Conservation (phyloP, 2,329 filamentous ascomycete species). For the Elsinoe australis region DNA sequence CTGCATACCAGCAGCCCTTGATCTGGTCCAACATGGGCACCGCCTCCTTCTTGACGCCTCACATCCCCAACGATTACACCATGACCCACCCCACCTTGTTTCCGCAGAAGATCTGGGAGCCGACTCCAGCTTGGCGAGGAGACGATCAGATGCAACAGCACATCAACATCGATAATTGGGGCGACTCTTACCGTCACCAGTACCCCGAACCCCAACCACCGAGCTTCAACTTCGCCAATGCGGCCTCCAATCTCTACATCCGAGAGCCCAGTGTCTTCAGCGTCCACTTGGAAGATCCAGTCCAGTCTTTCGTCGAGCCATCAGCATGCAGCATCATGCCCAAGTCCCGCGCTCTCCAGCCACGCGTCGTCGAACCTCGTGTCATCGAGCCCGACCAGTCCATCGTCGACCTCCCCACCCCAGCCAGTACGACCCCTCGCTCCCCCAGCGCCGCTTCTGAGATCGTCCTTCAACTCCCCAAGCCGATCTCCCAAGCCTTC, state of each 20-base stretch:
- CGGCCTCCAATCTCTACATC: neutral
- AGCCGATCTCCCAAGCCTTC: neutral
- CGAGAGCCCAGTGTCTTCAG: neutral
- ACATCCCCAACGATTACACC: neutral
- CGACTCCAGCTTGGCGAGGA: neutral
- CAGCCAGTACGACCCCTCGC: neutral
- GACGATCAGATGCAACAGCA: no score
- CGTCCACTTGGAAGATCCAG: neutral
- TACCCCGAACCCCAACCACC: neutral
- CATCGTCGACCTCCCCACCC: neutral
- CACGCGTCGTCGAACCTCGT: no score
- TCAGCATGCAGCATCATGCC: neutral
- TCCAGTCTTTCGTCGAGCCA: no score
- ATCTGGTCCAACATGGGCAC: neutral
- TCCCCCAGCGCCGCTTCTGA: neutral
- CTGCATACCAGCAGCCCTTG: neutral
- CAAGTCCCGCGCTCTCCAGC: no score
- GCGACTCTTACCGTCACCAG: neutral
- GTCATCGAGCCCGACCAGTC: no score
- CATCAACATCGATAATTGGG: neutral
- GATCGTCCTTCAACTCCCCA: neutral
- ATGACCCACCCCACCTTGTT: constrained; percentile 2
- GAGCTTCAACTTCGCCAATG: neutral
- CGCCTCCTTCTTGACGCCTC: neutral
- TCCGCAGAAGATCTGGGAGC: neutral